phyloP scores from a whole-genome alignment of 805 yeast genomes.

The Torulaspora indica region DNA sequence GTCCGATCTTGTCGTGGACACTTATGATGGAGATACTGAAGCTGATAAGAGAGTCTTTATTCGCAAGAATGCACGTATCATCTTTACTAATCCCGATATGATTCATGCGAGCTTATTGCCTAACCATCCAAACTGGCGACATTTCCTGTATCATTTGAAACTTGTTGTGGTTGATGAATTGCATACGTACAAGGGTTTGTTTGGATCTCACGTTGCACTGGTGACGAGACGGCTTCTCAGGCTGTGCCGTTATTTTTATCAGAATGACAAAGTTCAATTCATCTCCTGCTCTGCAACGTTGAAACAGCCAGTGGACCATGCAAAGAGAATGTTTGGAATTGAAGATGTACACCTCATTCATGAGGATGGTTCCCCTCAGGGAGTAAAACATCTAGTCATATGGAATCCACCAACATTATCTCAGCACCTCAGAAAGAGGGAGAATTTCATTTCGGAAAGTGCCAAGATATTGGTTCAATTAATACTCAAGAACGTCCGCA shows the following conservation, averaged over 20 bases:
- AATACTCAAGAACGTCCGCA: slow-evolving; percentile 59
- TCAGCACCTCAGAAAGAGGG: slow-evolving; percentile 53
- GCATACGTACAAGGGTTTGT: slow-evolving; percentile 83
- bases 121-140: slow-evolving; percentile 65
- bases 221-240: slow-evolving; percentile 77
- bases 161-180: slow-evolving; percentile 79
- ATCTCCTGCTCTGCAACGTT: slow-evolving; percentile 95
- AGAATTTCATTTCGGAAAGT: slow-evolving; percentile 67
- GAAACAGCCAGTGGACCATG: slow-evolving; percentile 64
- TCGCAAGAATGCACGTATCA: slow-evolving; percentile 63
- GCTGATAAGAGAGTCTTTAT: slow-evolving; percentile 47
- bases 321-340: slow-evolving; percentile 70
- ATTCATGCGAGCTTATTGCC: slow-evolving; percentile 83
- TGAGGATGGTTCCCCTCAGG: slow-evolving; percentile 87
- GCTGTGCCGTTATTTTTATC: slow-evolving; percentile 36
- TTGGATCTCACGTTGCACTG: slow-evolving; percentile 88
- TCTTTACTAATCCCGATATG: slow-evolving; percentile 95
- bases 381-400: slow-evolving; percentile 65
- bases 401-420: slow-evolving; percentile 82
- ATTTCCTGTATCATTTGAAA: slow-evolving; percentile 57
- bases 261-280: slow-evolving; percentile 51
- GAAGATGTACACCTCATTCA: slow-evolving; percentile 52
- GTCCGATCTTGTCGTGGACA: slow-evolving; percentile 53
- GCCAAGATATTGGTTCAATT: slow-evolving; percentile 68
- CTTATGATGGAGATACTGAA: slow-evolving; percentile 94